phyloP scores from a whole-genome alignment of 1,284 basidiomycete species.

The Gymnopus androsaceus region DNA sequence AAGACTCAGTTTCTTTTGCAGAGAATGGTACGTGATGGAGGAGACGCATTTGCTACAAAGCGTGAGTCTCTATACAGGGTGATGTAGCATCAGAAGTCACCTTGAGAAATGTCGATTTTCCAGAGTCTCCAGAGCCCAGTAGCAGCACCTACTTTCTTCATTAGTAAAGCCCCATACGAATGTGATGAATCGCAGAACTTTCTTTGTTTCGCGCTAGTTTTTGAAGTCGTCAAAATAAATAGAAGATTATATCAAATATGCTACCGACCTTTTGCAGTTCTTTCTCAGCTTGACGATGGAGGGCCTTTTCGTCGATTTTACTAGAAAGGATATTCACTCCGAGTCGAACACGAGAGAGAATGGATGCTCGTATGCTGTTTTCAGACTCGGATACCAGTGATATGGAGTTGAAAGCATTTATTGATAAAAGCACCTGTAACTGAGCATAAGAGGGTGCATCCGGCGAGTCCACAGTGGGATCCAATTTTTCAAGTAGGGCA shows the following conservation, averaged over 20 bases:
- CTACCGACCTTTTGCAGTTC: conserved; percentile 58
- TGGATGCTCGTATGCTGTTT: too few relatives aligned
- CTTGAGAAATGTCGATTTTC: conserved; percentile 91
- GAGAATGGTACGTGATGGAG: conserved; percentile 83
- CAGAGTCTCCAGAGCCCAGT: conserved; percentile 90
- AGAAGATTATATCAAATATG: background rate
- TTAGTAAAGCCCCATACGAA: too few relatives aligned
- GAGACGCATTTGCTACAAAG: conserved; percentile 79
- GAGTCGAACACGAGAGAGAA: too few relatives aligned
- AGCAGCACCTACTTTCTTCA: conserved; percentile 70
- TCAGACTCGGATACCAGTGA: too few relatives aligned
- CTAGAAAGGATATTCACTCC: too few relatives aligned
- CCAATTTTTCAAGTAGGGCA: too few relatives aligned
- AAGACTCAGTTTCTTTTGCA: conserved; percentile 73
- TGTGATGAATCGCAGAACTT: conserved; percentile 68
- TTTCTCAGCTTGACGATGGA: conserved; percentile 45
- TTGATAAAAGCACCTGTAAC: too few relatives aligned
- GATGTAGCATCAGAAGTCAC: conserved; percentile 38
- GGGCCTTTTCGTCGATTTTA: conserved; percentile 59
- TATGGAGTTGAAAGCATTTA: too few relatives aligned
- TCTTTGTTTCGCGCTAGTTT: conserved; percentile 67
- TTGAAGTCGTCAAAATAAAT: too few relatives aligned
- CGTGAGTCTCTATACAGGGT: background rate
- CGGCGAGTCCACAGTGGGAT: too few relatives aligned
- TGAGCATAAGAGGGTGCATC: too few relatives aligned